Evolutionary conservation across 768 basidiomycete species (phyloP).

Genomic region (Pseudohyphozyma bogoriensis): DNA sequence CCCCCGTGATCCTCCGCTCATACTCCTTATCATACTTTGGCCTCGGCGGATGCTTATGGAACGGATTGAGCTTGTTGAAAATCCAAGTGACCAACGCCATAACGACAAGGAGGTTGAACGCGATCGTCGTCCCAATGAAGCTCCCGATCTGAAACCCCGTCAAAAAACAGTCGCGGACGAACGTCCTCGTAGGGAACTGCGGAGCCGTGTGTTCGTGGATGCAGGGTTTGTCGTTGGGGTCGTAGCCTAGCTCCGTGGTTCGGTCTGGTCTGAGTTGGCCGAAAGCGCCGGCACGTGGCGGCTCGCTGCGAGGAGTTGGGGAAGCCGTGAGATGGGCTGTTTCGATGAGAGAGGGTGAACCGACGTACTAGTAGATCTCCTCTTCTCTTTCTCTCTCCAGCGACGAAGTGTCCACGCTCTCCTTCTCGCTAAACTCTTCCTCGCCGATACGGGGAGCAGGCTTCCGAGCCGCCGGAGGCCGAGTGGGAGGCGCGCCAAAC

Average conservation of each 20-base stretch:
- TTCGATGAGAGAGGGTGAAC: not conserved
- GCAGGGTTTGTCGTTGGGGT: constrained; percentile 6
- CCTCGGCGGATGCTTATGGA: constrained; percentile 38
- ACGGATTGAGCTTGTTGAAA: constrained; percentile 29
- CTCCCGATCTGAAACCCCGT: constrained; percentile 17
- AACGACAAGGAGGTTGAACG: constrained; percentile 39
- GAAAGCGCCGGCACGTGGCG: not conserved
- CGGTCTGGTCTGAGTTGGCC: not conserved
- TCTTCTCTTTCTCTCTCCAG: not conserved
- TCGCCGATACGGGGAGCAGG: not conserved
- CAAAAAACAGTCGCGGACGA: constrained; percentile 9
- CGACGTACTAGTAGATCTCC: constrained; percentile 8
- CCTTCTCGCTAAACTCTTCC: not conserved
- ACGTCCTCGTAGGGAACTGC: constrained; percentile 11
- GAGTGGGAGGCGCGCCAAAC: no score
- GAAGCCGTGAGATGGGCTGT: no score
- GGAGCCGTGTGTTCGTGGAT: constrained; percentile 1
- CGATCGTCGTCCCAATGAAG: constrained; percentile 36
- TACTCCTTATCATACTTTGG: constrained; percentile 37
- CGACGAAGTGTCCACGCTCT: not conserved
- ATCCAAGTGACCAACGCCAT: constrained; percentile 36
- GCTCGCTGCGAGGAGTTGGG: no score
- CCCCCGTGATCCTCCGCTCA: constrained; percentile 40
- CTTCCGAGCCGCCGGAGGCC: no score
- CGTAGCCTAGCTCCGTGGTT: constrained; percentile 2